Percentiles rank a stretch among this genome's conserved stretches.
These are phyloP conservation scores for Sergeia podlipaevii DNA, from an alignment of 208 protist species.

Conservation along the genomic window DNA sequence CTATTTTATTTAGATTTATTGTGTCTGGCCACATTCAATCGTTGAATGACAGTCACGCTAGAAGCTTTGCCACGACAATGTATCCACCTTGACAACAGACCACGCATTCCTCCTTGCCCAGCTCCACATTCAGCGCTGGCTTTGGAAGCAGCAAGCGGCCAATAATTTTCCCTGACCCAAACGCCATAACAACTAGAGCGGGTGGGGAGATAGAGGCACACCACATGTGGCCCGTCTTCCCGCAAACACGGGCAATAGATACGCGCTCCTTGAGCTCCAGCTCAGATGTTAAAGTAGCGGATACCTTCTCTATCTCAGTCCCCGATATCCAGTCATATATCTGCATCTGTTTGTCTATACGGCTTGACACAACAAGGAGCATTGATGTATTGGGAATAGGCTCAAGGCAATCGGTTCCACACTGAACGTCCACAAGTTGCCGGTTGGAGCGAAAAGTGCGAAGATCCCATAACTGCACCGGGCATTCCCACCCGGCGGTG, in stretches of 20 bases:
- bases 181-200: slow-evolving; percentile 29
- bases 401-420: slow-evolving; percentile 76
- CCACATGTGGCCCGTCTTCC: slow-evolving; percentile 39
- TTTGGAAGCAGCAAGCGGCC: slow-evolving; percentile 23
- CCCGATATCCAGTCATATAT: slow-evolving; percentile 58
- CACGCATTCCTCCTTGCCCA: no score
- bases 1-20: neutral
- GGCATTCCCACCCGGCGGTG: slow-evolving; percentile 86
- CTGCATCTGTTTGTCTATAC: slow-evolving; percentile 40
- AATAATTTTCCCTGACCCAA: slow-evolving; percentile 27
- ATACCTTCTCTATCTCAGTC: slow-evolving; percentile 25
- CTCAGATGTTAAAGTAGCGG: slow-evolving; percentile 16
- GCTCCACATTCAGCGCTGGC: slow-evolving; percentile 26
- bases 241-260: slow-evolving; percentile 27
- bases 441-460: slow-evolving; percentile 38
- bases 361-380: slow-evolving; percentile 56
- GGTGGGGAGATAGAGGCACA: slow-evolving; percentile 32
- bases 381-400: slow-evolving; percentile 33
- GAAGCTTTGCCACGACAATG: slow-evolving; percentile 1
- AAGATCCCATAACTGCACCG: slow-evolving; percentile 89
- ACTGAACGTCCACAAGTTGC: slow-evolving; percentile 45
- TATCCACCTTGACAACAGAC: slow-evolving; percentile 17
- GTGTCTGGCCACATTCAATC: neutral
- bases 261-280: slow-evolving; percentile 20
- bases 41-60: neutral